Base-by-base conservation (phyloP, 2,329 filamentous ascomycete genomes). In the Leptosphaerulina australis region DNA sequence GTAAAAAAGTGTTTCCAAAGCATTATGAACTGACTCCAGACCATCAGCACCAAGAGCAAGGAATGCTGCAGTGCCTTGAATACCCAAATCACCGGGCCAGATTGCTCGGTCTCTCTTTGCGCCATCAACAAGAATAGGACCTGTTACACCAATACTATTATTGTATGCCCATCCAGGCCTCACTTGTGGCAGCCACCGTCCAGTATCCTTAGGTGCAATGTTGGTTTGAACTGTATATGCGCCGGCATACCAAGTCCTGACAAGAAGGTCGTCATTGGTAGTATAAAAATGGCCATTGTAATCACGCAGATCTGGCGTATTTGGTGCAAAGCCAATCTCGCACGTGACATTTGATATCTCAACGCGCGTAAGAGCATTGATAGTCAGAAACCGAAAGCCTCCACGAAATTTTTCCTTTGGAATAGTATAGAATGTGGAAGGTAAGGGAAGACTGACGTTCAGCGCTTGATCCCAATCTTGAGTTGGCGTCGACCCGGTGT, bases 161-260 rank as follows among this genome's bases (percentile, higher is more conserved):
- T 74, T 73, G 50, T 74, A 72, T 1, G 64, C 62, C 72, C 73
- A 74, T 2, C 64, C 63, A 7, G 54, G 44, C 3, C 43, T 46
- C 2, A 58, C 52, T 49, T 55, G 59, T 9, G 60, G 58, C 2
- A 62, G 44, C 52, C 56, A 68, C 14, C 66, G 64, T 31, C 68
- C 72, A 49, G 64, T 71, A 33, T 71, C 60, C 15, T 56, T 62
- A 1, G 71, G 70, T 2, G 68, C 69, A 7, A 62, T 62, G 30
- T 73, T 72, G 4, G 70, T 73, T 28, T 75, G 73, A 10, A 73
- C 46, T 1, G 72, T 75, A 49, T 74, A 74, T 15, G 71, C 73
- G 12, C 72, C 81, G 33, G 75, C 77, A 55, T 83, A 84, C 81
- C 81, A 83, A 44, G 82, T 80, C 5, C 76, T 73, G 62, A 84